A percentile compares a stretch with the other conserved stretches of the same genome.
Conservation (phyloP, 2,329 filamentous ascomycete genomes). For the Colletotrichum ledebouriae region DNA sequence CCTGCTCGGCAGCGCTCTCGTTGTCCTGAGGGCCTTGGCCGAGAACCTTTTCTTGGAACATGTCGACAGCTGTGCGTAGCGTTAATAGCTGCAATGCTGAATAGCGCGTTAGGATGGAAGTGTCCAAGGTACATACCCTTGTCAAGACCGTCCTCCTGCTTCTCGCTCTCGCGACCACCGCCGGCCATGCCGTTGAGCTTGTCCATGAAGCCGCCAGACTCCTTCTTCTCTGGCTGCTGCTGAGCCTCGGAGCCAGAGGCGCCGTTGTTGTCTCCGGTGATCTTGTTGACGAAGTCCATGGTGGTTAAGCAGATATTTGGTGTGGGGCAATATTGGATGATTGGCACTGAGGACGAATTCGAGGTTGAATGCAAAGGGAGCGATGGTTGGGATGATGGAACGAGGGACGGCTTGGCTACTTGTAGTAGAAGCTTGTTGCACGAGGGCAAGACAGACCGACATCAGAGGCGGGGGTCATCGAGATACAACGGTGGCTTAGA, state of each 20-base stretch:
- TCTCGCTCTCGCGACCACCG: constrained; percentile 80
- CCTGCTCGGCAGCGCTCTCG: constrained; percentile 81
- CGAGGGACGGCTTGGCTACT: constrained; percentile 38
- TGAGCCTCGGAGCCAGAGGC: constrained; percentile 46
- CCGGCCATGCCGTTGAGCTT: constrained; percentile 80
- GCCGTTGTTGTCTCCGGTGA: constrained; percentile 55
- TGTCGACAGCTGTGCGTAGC: constrained; percentile 75
- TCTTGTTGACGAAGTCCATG: constrained; percentile 70
- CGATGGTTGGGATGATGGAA: background rate
- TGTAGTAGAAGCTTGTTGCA: constrained; percentile 31
- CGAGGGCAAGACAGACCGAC: constrained; percentile 23
- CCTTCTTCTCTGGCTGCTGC: constrained; percentile 50
- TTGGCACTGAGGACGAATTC: background rate
- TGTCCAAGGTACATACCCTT: constrained; percentile 68
- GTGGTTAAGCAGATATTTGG: constrained; percentile 39
- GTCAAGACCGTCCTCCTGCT: constrained; percentile 86
- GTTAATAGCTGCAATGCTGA: constrained; percentile 5
- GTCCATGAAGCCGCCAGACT: constrained; percentile 71
- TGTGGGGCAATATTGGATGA: background rate
- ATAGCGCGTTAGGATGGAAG: too few relatives aligned
- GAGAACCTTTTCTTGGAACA: constrained; percentile 81
- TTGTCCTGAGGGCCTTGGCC: constrained; percentile 79
- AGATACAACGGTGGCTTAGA: constrained; percentile 37
- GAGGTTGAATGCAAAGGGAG: background rate
- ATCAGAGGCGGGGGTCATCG: constrained; percentile 36